Base-by-base conservation (phyloP, 495 filamentous ascomycete genomes). In the Tuber brumale region DNA sequence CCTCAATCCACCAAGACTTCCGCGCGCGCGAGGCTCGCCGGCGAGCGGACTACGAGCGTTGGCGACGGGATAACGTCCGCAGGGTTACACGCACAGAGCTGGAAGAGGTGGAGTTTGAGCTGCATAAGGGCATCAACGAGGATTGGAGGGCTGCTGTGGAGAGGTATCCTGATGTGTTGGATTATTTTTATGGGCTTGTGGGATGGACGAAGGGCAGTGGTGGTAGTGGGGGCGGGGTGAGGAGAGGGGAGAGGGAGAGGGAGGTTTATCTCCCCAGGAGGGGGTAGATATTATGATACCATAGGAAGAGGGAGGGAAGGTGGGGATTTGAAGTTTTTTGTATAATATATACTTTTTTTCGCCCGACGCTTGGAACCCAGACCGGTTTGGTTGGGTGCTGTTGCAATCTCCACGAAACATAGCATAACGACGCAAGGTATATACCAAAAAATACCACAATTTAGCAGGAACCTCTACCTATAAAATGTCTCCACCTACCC, bases 101-200 rank as follows among this genome's bases (percentile, higher is more conserved):
- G 44, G 84, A 86, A 37, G 86, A 86, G 44, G 90, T 89, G 39
- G 86, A 91, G 78, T 85, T 86, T 12, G 85, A 86, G 76, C 86
- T 92, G 73, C 90, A 91, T 83, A 85, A 88, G 51, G 91, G 89
- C 77, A 90, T 92, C 82, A 90, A 92, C 81, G 90, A 91, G 48
- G 91, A 93, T 85, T 93, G 91, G 91, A 86, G 88, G 78, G 85
- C 87, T 12, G 89, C 87, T 43, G 90, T 92, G 48, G 88, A 92
- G 73, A 85, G 88, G 72, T 93, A 93, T 77, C 91, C 91, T 7
- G 90, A 92, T 80, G 90, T 93, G 41, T 85, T 93, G 57, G 90
- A 93, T 83, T 91, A 92, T 81, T 93, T 90, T 79, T 92, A 85
- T 70, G 72, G 61, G n/a, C 71, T 74, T 41, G 79, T 81, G 12